Evolutionary conservation across 1,139 yeast species (phyloP).

Genomic region (Groenewaldozyma sp.): DNA sequence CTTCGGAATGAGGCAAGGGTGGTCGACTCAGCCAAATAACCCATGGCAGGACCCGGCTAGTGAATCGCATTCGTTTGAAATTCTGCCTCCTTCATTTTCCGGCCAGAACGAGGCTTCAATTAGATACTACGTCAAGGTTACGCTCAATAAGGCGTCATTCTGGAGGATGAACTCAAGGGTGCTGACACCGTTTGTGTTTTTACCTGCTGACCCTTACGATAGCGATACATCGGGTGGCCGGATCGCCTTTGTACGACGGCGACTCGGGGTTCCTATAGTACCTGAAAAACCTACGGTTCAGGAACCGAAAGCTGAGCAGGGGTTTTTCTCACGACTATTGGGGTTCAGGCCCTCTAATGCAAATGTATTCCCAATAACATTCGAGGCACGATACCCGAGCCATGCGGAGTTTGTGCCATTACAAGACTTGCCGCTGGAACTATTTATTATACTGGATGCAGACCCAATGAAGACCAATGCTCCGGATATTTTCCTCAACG

Average conservation of each 20-base stretch:
- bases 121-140: conserved; percentile 48
- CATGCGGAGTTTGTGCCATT: conserved; percentile 19
- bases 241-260: conserved; percentile 23
- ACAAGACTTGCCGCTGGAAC: conserved; percentile 18
- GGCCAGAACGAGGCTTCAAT: conserved; percentile 43
- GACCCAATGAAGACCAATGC: conserved; percentile 11
- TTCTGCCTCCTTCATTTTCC: conserved; percentile 49
- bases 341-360: neutral
- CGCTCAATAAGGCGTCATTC: conserved; percentile 48
- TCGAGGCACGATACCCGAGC: conserved; percentile 24
- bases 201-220: conserved; percentile 42
- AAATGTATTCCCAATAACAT: conserved; percentile 6
- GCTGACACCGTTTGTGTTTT: conserved; percentile 42
- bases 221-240: conserved; percentile 20
- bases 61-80: conserved; percentile 11
- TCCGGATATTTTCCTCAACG: conserved; percentile 14
- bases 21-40: too few relatives aligned
- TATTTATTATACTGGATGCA: conserved; percentile 15
- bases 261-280: conserved; percentile 13
- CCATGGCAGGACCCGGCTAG: neutral
- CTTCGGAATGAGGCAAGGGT: too few relatives aligned
- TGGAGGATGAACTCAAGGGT: conserved; percentile 43
- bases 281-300: neutral
- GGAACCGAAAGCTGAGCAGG: neutral
- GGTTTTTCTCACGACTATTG: neutral